Conservation (phyloP, 2,329 filamentous ascomycete genomes). For the Aspergillus novofumigatus region DNA sequence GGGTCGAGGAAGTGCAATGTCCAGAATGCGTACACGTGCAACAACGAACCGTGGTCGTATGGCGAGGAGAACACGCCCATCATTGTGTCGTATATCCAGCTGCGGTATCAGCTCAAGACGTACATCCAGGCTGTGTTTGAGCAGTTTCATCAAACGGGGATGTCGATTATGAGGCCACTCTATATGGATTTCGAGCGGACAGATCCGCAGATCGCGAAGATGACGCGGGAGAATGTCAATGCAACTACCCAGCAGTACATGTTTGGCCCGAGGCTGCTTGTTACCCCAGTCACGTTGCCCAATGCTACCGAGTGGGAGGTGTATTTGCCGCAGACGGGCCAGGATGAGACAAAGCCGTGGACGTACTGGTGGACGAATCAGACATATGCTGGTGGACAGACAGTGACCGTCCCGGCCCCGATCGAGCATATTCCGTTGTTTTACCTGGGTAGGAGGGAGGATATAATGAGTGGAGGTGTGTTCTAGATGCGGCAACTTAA, state of each 20-base stretch:
- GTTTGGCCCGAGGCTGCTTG: slow-evolving; percentile 35
- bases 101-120: slow-evolving; percentile 49
- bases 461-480: slow-evolving; percentile 57
- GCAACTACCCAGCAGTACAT: slow-evolving; percentile 38
- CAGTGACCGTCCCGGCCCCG: slow-evolving; percentile 33
- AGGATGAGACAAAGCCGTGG: slow-evolving; percentile 28
- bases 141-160: slow-evolving; percentile 28
- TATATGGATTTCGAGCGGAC: slow-evolving; percentile 36
- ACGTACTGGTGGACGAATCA: slow-evolving; percentile 41
- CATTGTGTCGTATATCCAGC: slow-evolving; percentile 52
- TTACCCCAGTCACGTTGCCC: slow-evolving; percentile 33
- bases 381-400: slow-evolving; percentile 37
- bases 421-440: slow-evolving; percentile 22
- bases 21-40: slow-evolving; percentile 33
- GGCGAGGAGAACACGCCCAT: slow-evolving; percentile 55
- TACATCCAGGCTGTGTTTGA: slow-evolving; percentile 32
- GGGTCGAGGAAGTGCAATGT: slow-evolving; percentile 54
- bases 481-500: slow-evolving; percentile 3
- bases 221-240: slow-evolving; percentile 28
- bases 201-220: slow-evolving; percentile 18
- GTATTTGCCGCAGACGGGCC: slow-evolving; percentile 29
- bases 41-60: slow-evolving; percentile 60
- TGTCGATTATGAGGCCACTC: slow-evolving; percentile 36
- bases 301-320: slow-evolving; percentile 36
- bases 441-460: slow-evolving; percentile 65